Conservation (phyloP, 75 land plant species). For the Pinus tabuliformis region DNA sequence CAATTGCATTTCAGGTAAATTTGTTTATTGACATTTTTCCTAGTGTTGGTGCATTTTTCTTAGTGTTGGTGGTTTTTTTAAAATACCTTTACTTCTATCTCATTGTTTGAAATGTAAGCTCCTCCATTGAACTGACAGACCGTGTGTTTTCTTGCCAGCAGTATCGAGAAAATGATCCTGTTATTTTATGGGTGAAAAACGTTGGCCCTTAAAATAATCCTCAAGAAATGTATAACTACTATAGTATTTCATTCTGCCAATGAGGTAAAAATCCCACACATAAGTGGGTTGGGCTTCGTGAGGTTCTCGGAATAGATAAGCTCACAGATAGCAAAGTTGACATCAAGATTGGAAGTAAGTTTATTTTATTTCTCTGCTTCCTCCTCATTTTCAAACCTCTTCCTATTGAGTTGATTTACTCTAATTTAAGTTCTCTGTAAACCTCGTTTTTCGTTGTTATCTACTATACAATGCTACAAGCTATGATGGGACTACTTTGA, state of each 20-base stretch:
- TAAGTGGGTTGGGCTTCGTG: slow-evolving; percentile 80
- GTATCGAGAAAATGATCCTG: slow-evolving; percentile 9
- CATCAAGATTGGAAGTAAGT: slow-evolving; percentile 36
- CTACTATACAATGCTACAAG: not conserved
- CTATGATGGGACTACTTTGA: not conserved
- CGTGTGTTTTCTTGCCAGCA: slow-evolving; percentile 5
- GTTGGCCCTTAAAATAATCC: too few species aligned
- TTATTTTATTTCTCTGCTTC: not conserved
- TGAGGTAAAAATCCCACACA: too few species aligned
- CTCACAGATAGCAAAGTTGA: slow-evolving; percentile 73
- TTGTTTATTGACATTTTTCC: too few species aligned
- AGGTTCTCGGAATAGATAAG: slow-evolving; percentile 83
- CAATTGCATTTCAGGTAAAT: not conserved
- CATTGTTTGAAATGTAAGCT: not conserved
- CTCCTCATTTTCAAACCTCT: not conserved
- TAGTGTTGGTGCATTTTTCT: not conserved
- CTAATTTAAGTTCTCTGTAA: not conserved
- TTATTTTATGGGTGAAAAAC: too few species aligned
- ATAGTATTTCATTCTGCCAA: too few species aligned
- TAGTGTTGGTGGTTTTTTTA: too few species aligned
- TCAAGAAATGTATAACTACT: too few species aligned
- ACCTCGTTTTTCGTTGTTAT: not conserved
- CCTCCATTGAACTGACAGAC: not conserved
- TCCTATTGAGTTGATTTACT: not conserved
- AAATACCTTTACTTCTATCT: not conserved